phyloP scores from a whole-genome alignment of 2,329 filamentous ascomycete species.

The Stachybotrys chlorohalonatus region DNA sequence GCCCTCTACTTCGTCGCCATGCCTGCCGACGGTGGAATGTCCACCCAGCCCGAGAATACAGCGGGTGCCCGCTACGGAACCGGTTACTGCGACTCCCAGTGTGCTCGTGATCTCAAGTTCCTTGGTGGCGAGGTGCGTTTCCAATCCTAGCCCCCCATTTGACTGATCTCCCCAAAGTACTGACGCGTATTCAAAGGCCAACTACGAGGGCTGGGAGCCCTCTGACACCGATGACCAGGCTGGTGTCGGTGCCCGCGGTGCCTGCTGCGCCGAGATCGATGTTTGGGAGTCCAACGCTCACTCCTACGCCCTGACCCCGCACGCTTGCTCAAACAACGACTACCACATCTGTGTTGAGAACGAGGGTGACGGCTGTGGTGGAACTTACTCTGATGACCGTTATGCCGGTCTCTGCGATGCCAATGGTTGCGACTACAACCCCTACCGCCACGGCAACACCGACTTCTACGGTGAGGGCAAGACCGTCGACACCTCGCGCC shows the following conservation, averaged over 20 bases:
- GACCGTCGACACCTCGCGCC: slow-evolving; percentile 20
- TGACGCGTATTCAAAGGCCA: slow-evolving; percentile 6
- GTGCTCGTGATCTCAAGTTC: slow-evolving; percentile 32
- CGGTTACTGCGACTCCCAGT: slow-evolving; percentile 54
- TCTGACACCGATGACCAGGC: slow-evolving; percentile 9
- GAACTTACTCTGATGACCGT: slow-evolving; percentile 33
- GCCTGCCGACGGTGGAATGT: slow-evolving; percentile 48
- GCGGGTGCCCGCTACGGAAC: slow-evolving; percentile 51
- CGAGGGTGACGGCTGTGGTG: slow-evolving; percentile 17
- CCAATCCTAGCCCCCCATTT: neutral
- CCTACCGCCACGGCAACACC: slow-evolving; percentile 18
- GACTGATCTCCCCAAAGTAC: too few relatives aligned
- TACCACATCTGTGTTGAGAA: slow-evolving; percentile 31
- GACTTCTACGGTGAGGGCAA: slow-evolving; percentile 19
- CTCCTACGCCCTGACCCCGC: slow-evolving; percentile 30
- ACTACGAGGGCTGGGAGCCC: slow-evolving; percentile 13
- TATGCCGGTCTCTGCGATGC: slow-evolving; percentile 37
- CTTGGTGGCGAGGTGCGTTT: slow-evolving; percentile 34
- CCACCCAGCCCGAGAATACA: slow-evolving; percentile 31
- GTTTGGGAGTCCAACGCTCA: slow-evolving; percentile 37
- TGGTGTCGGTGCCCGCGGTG: slow-evolving; percentile 22
- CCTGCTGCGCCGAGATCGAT: slow-evolving; percentile 43
- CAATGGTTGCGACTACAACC: slow-evolving; percentile 30
- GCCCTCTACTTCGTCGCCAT: slow-evolving; percentile 49
- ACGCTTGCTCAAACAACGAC: slow-evolving; percentile 33